phyloP scores from a whole-genome alignment of 148 eudicot genomes.

The Camellia lanceoleosa region DNA sequence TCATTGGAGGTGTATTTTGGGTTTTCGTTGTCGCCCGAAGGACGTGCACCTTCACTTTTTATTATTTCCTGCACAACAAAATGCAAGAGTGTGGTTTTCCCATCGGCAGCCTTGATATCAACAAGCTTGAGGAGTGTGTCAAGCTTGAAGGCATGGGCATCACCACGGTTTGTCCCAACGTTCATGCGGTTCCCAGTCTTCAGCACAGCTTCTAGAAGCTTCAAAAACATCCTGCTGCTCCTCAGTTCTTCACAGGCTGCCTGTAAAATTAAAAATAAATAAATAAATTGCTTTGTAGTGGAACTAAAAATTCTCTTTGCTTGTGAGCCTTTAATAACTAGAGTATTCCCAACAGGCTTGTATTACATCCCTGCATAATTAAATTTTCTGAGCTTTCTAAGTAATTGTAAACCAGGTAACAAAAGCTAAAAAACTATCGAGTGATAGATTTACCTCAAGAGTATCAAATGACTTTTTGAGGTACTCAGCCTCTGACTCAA shows the following conservation, averaged over 20 bases:
- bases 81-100: constrained; percentile 90
- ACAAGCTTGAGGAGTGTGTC: constrained; percentile 92
- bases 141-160: constrained; percentile 95
- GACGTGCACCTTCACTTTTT: constrained; percentile 75
- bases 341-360: no score
- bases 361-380: no score
- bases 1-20: constrained; percentile 28
- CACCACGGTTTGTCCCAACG: constrained; percentile 90
- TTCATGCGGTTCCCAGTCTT: constrained; percentile 98
- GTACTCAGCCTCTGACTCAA: constrained; percentile 82
- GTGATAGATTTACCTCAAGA: constrained; percentile 61
- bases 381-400: neutral
- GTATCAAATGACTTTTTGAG: constrained; percentile 82
- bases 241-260: constrained; percentile 93
- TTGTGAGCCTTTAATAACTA: no score
- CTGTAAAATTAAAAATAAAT: constrained; percentile 34
- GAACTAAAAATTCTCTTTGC: neutral
- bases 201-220: constrained; percentile 90
- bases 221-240: constrained; percentile 83
- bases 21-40: constrained; percentile 34
- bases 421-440: constrained; percentile 4
- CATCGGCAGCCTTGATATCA: constrained; percentile 93
- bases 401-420: neutral
- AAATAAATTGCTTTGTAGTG: neutral
- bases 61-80: constrained; percentile 95